phyloP scores from a whole-genome alignment of 495 filamentous ascomycete genomes.

The Thermochaetoides thermophila region DNA sequence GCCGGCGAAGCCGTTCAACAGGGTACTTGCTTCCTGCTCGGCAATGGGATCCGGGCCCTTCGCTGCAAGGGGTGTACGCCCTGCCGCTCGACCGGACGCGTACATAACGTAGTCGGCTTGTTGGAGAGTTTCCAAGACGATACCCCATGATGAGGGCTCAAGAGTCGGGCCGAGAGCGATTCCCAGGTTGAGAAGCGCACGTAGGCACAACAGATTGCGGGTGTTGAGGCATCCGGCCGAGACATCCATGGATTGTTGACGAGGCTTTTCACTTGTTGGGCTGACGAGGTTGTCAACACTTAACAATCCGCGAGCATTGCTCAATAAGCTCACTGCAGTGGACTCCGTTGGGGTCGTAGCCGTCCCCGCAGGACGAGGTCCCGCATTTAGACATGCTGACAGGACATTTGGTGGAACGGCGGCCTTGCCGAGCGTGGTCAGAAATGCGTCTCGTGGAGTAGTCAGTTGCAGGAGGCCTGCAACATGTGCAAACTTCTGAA shows the following conservation, averaged over 20 bases:
- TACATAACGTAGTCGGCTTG: conserved; percentile 80
- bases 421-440: conserved; percentile 85
- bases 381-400: conserved; percentile 40
- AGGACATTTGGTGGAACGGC: conserved; percentile 69
- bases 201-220: conserved; percentile 74
- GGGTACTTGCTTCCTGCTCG: conserved; percentile 29
- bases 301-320: conserved; percentile 48
- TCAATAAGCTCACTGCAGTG: conserved; percentile 41
- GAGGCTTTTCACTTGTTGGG: conserved; percentile 31
- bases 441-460: conserved; percentile 83
- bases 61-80: conserved; percentile 28
- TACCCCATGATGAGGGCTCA: conserved; percentile 71
- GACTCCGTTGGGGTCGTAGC: too few relatives aligned
- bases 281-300: conserved; percentile 48
- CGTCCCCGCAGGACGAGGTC: conserved; percentile 26
- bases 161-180: conserved; percentile 88
- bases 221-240: conserved; percentile 52
- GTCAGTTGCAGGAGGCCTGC: conserved; percentile 70
- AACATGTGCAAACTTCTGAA: conserved; percentile 92
- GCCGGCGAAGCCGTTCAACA: conserved; percentile 49
- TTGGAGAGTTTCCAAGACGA: conserved; percentile 78
- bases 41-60: conserved; percentile 27
- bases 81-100: conserved; percentile 34
- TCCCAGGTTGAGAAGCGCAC: conserved; percentile 82
- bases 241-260: conserved; percentile 38